Evolutionary conservation across 371 early-diverging fungal genomes (phyloP).

Genomic region (Mucor circinelloides): DNA sequence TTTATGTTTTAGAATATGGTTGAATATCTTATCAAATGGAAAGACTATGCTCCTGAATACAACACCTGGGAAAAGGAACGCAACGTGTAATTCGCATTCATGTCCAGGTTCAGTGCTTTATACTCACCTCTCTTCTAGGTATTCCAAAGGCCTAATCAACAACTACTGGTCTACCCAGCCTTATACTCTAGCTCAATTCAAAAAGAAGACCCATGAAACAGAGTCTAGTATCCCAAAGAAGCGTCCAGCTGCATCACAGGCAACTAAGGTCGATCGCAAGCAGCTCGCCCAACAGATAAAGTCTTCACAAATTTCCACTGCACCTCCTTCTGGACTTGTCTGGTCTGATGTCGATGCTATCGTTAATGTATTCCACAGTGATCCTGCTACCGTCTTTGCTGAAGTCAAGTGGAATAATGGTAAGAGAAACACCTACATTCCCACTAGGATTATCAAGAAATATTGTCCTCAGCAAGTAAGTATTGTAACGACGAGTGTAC

Average conservation of each 20-base stretch:
- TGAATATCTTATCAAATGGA: conserved; percentile 40
- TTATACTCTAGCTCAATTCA: background rate
- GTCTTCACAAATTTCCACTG: conserved; percentile 3
- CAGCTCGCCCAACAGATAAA: background rate
- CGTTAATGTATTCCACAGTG: conserved; percentile 16
- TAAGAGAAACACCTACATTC: conserved; percentile 11
- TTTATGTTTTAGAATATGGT: conserved; percentile 4
- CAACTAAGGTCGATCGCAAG: background rate
- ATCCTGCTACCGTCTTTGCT: conserved; percentile 11
- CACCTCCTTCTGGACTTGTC: conserved; percentile 13
- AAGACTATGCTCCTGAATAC: conserved; percentile 23
- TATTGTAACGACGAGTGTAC: background rate
- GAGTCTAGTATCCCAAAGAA: background rate
- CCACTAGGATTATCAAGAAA: conserved; percentile 16
- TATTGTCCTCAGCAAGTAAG: conserved; percentile 17
- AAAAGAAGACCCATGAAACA: background rate
- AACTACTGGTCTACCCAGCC: conserved; percentile 16
- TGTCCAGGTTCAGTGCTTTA: background rate
- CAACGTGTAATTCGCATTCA: conserved; percentile 20
- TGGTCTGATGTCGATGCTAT: conserved; percentile 21
- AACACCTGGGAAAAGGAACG: conserved; percentile 40
- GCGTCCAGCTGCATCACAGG: background rate
- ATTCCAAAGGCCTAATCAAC: conserved; percentile 2
- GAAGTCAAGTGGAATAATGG: conserved; percentile 19
- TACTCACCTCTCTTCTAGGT: conserved; percentile 1